These are phyloP conservation scores for Emydomyces testavorans DNA, from an alignment of 2,329 filamentous ascomycete species.

Conservation along the genomic window DNA sequence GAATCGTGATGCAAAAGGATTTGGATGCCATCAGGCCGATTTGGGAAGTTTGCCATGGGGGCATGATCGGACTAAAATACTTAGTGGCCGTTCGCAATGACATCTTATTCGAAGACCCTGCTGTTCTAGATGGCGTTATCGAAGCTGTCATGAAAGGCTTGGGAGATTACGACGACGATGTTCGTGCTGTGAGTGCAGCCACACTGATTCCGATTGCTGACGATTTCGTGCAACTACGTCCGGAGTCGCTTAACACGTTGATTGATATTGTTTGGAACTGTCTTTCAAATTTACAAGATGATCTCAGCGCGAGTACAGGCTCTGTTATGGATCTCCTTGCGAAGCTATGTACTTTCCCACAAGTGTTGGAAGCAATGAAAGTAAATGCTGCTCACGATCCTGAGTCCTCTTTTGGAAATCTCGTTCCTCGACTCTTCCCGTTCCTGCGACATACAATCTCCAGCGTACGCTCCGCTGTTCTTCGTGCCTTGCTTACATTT, in stretches of 20 bases:
- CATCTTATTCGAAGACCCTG: constrained; percentile 66
- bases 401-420: constrained; percentile 77
- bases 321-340: constrained; percentile 97
- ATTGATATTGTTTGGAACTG: constrained; percentile 97
- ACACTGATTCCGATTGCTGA: constrained; percentile 92
- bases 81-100: constrained; percentile 92
- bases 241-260: constrained; percentile 62
- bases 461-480: constrained; percentile 81
- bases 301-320: constrained; percentile 91
- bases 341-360: constrained; percentile 85
- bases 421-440: constrained; percentile 88
- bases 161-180: constrained; percentile 83
- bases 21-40: constrained; percentile 59
- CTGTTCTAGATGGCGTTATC: constrained; percentile 86
- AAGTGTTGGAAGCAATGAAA: constrained; percentile 92
- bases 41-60: constrained; percentile 94
- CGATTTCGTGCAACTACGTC: constrained; percentile 80
- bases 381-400: constrained; percentile 69
- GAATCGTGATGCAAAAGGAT: constrained; percentile 85
- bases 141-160: constrained; percentile 90
- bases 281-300: constrained; percentile 89
- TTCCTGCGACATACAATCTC: constrained; percentile 96
- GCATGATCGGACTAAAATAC: constrained; percentile 93
- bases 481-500: constrained; percentile 88
- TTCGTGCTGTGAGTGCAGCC: constrained; percentile 92